Evolutionary conservation across 2,329 filamentous ascomycete genomes (phyloP).

Genomic region (Botrytis cinerea): DNA sequence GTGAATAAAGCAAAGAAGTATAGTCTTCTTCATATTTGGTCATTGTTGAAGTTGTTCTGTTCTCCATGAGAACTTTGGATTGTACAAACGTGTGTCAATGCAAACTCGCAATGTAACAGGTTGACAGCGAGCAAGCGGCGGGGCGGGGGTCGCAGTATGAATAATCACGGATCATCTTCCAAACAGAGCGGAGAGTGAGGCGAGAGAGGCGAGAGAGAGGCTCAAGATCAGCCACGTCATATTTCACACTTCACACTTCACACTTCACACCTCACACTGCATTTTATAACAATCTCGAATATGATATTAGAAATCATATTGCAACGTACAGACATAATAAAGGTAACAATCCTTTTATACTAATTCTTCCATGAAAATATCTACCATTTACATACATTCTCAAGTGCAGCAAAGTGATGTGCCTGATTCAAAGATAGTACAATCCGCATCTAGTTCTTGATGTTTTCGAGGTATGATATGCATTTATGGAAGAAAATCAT

Average conservation of each 20-base stretch:
- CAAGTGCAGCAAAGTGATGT: not conserved
- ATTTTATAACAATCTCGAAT: not conserved
- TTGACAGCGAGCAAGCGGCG: not conserved
- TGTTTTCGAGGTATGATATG: not conserved
- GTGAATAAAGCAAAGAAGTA: slow-evolving; percentile 82
- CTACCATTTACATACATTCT: not conserved
- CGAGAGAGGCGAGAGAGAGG: not conserved
- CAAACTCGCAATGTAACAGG: not conserved
- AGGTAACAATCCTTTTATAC: not conserved
- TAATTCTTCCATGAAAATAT: not conserved
- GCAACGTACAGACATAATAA: not conserved
- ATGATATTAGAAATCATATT: not conserved
- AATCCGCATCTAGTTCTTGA: not conserved
- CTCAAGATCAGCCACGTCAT: not conserved
- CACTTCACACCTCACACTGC: not conserved
- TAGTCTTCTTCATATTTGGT: slow-evolving; percentile 69
- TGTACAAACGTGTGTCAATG: not conserved
- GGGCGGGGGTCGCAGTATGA: not conserved
- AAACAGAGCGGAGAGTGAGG: not conserved
- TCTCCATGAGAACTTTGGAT: not conserved
- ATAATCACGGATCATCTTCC: not conserved
- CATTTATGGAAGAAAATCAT: too few species aligned
- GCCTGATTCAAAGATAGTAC: not conserved
- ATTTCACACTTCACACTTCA: not conserved
- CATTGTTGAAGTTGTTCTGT: slow-evolving; percentile 1